Base-by-base conservation (phyloP, 2,329 filamentous ascomycete genomes). In the Corinectria fuckeliana region DNA sequence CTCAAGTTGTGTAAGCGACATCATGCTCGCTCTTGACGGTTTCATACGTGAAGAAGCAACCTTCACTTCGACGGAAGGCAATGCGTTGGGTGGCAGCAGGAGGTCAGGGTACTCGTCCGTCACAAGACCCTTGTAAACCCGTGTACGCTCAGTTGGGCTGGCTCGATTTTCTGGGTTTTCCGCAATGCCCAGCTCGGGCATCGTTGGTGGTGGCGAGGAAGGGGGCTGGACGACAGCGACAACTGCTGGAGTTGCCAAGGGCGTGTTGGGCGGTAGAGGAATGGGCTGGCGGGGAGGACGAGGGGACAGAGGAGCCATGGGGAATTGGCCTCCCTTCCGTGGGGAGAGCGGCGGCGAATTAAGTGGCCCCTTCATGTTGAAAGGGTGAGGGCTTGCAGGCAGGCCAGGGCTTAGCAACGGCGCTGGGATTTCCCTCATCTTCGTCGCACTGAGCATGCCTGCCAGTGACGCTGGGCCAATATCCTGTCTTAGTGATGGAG, bases 31-130 rank as follows among this genome's bases (percentile, higher is more conserved):
- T 63, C 94, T 84, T 0, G 94, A 97, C 13, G 94, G 95, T 72
- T 92, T 93, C 81, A 99, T 88, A n/a, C 95, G 88, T 20, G 95
- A 98, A 4, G 95, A 98, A 3, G 93, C 92, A 4, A 97, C 94
- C 73, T 86, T 91, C 47, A 97, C 88, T 63, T 91, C 86, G 56
- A 99, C 90, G 1, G 91, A 92, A 3, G 92, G 91, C 7, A 99
- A 81, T 5, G 93, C 93, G 73, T 96, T 96, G 0, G 95, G 94
- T 9, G 93, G 88, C 2, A 99, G 81, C 20, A 98, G 78, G 7
- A 98, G 82, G 62, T 92, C 91, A 1, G 94, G 93, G 72, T 93
- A 94, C 65, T 96, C 91, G 0, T 97, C 92, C 0, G 90, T 92
- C 5, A 92, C 83, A 20, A 97, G 83, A 1, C 92, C 92, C 68